Conservation (phyloP, 1,284 basidiomycete species). For the Cystobasidium pallidum region DNA sequence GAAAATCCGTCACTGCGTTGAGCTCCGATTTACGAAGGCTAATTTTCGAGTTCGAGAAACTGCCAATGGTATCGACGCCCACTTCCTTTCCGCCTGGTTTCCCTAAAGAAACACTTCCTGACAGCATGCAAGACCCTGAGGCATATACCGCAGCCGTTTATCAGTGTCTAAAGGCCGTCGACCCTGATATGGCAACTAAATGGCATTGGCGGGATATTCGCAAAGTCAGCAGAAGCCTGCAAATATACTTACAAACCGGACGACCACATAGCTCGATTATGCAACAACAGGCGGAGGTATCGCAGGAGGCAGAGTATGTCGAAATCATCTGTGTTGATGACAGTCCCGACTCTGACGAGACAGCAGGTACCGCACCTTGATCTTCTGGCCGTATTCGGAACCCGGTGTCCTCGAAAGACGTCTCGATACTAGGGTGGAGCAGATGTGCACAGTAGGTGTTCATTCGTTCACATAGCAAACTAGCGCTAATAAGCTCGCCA, state of each 20-base stretch:
- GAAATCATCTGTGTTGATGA: constrained; percentile 44
- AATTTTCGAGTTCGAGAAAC: constrained; percentile 55
- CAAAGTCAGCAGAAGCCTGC: constrained; percentile 80
- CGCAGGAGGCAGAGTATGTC: constrained; percentile 52
- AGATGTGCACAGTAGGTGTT: constrained; percentile 81
- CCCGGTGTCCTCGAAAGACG: constrained; percentile 67
- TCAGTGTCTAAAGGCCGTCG: constrained; percentile 69
- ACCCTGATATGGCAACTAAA: constrained; percentile 72
- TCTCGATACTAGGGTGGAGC: constrained; percentile 78
- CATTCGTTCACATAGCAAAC: too few relatives aligned
- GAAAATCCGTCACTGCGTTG: constrained; percentile 61
- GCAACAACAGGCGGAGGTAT: constrained; percentile 59
- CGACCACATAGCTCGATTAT: constrained; percentile 71
- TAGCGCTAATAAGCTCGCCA: background rate
- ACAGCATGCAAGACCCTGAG: constrained; percentile 60
- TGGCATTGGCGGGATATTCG: constrained; percentile 97
- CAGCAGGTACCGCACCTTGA: constrained; percentile 74
- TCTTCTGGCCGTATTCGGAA: constrained; percentile 90
- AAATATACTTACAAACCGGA: constrained; percentile 76
- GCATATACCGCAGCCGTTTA: constrained; percentile 67
- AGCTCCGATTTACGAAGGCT: constrained; percentile 62
- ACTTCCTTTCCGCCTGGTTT: constrained; percentile 48
- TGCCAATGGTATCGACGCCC: constrained; percentile 49
- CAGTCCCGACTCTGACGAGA: background rate
- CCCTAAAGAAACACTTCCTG: constrained; percentile 61